Evolutionary conservation across 192 early-diverging fungal species (phyloP), one percentile per base, ranked within the genome.

Genomic region (Podila minutissima): DNA sequence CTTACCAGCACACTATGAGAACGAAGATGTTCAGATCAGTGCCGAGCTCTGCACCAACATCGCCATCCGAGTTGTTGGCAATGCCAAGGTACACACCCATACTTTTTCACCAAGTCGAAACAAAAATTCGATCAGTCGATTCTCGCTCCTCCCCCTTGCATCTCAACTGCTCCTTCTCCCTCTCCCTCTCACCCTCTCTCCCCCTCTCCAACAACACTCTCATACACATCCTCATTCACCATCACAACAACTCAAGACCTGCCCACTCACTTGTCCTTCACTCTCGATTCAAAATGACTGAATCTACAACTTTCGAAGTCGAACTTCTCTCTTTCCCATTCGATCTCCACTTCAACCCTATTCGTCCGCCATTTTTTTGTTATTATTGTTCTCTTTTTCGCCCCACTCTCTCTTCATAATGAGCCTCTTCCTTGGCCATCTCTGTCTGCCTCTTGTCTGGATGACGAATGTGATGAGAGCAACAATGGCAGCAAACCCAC

Each of bases 21-120:
- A 81, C 37, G 77, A 81, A 46, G 77, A 81, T 73, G 77, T 81
- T 35, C 77, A 81, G 33, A 63, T 81, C 62, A 81, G 77, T 55
- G 77, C 77, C 20, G 77, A 81, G 37, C 67, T 81, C 38, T 81
- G 77, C 67, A 58, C 77, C 46, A 81, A 81, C 28, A 81, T 81
- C 26, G 51, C 66, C 41, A 72, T 81, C 77, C 72, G 63, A 4
- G 67, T 81, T 9, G 51, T 81, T 53, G 77, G 77, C 35, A 71
- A 73, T 20, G 77, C 77, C 70, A 81, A 67, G 77, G 77, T 81
- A 81, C 6, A 60, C 24, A 61, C 15, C 4, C 4, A 15, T 17
- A 46, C 13, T 10, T 37, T 35, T 37, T 37, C 35, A 37, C 0
- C 35, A 37, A 10, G 9, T 37, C 35, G 9, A 37, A 8, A 37